Conservation (phyloP, 2,329 filamentous ascomycete species). For the Graphilbum ipis-grandicollis region DNA sequence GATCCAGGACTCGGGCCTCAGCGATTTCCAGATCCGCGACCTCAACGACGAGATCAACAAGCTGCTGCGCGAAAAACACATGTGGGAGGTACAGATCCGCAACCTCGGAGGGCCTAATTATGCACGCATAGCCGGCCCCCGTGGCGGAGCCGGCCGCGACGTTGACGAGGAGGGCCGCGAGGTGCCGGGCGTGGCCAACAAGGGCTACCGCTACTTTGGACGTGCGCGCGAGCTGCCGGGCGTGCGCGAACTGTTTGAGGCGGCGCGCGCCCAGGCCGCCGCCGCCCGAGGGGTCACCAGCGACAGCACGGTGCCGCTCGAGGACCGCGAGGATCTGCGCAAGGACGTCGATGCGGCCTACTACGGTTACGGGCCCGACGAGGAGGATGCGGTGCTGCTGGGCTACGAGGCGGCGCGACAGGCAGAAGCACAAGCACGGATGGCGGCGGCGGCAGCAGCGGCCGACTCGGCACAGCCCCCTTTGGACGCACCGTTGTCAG, state of each 20-base stretch:
- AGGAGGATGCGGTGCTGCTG: conserved; percentile 71
- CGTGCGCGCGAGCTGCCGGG: conserved; percentile 72
- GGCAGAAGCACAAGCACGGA: conserved; percentile 55
- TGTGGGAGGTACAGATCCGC: conserved; percentile 95
- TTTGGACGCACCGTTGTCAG: too few species aligned
- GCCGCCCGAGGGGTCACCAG: neutral
- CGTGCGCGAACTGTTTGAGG: conserved; percentile 91
- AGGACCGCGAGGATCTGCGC: conserved; percentile 51
- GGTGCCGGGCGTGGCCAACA: conserved; percentile 49
- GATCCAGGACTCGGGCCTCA: conserved; percentile 83
- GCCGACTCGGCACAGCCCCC: neutral
- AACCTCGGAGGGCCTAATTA: conserved; percentile 96
- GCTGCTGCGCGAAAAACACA: conserved; percentile 95
- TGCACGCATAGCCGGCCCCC: conserved; percentile 16
- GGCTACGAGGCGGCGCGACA: conserved; percentile 74
- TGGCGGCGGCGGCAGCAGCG: conserved; percentile 34
- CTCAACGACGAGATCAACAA: conserved; percentile 99
- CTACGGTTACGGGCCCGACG: conserved; percentile 85
- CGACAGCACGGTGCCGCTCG: conserved; percentile 36
- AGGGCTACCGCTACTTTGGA: conserved; percentile 76
- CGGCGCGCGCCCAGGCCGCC: conserved; percentile 37
- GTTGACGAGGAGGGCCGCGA: conserved; percentile 61
- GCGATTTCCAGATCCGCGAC: conserved; percentile 92
- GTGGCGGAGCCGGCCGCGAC: conserved; percentile 34
- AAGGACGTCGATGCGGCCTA: conserved; percentile 82